Conservation (phyloP, 2,329 filamentous ascomycete species). For the Ceratocystis papillata region DNA sequence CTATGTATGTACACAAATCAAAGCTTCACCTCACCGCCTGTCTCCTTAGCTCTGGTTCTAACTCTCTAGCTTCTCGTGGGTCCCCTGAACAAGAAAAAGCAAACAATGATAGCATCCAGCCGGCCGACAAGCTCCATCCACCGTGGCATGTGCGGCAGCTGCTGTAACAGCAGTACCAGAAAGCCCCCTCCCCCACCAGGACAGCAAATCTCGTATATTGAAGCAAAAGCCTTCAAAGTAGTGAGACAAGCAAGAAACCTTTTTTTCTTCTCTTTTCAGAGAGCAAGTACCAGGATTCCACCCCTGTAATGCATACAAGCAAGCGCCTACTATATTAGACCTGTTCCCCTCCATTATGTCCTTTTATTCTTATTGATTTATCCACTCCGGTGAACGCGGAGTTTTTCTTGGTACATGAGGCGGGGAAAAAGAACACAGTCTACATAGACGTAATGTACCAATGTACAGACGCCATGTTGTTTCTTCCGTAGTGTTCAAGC, state of each 20-base stretch:
- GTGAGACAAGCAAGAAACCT: background rate
- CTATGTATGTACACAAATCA: background rate
- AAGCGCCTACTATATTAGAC: background rate
- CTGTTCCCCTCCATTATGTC: no score
- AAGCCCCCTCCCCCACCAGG: background rate
- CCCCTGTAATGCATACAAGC: constrained; percentile 1
- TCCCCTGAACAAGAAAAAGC: no score
- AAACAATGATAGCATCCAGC: no score
- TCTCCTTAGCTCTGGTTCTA: background rate
- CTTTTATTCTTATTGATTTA: background rate
- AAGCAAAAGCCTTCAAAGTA: background rate
- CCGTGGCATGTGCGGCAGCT: background rate
- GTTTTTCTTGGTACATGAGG: background rate
- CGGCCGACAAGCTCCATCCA: no score
- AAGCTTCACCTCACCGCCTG: constrained; percentile 7
- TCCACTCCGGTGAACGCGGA: background rate
- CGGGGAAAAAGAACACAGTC: background rate
- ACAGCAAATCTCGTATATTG: background rate
- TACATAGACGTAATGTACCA: background rate
- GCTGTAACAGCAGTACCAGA: no score
- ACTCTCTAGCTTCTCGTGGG: background rate
- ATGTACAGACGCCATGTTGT: background rate
- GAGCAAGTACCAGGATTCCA: background rate
- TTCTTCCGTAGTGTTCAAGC: background rate
- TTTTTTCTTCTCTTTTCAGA: background rate